phyloP scores from a whole-genome alignment of 2,329 filamentous ascomycete genomes.

The Amylocarpus encephaloides region DNA sequence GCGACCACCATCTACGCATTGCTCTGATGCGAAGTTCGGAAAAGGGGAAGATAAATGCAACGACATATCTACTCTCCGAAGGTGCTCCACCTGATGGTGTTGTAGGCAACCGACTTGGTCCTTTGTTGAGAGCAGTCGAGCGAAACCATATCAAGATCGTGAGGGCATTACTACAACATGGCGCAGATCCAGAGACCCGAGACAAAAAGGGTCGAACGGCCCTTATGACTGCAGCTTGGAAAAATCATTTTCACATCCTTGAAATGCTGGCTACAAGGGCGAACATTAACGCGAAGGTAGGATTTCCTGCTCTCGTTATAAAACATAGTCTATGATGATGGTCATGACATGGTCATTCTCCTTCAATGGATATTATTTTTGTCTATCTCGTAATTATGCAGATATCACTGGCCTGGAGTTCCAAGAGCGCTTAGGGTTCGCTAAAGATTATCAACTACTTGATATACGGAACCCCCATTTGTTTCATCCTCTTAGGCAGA shows the following conservation, averaged over 20 bases:
- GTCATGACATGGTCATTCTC: too few species aligned
- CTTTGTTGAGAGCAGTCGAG: slow-evolving; percentile 22
- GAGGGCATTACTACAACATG: slow-evolving; percentile 20
- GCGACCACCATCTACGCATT: slow-evolving; percentile 21
- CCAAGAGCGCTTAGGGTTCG: too few species aligned
- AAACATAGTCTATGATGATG: too few species aligned
- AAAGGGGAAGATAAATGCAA: slow-evolving; percentile 20
- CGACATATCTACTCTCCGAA: slow-evolving; percentile 19
- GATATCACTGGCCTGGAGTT: too few species aligned
- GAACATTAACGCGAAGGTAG: slow-evolving; percentile 19
- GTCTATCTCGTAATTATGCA: too few species aligned
- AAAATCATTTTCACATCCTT: slow-evolving; percentile 23
- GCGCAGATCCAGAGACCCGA: slow-evolving; percentile 19
- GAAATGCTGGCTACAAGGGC: slow-evolving; percentile 22
- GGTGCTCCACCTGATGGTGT: slow-evolving; percentile 21
- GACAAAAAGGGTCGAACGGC: slow-evolving; percentile 25
- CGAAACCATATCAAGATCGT: slow-evolving; percentile 22
- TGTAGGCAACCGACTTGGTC: slow-evolving; percentile 18
- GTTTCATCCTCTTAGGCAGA: too few species aligned
- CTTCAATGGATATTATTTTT: too few species aligned
- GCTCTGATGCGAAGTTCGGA: slow-evolving; percentile 24
- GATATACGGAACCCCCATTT: too few species aligned
- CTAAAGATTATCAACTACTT: too few species aligned
- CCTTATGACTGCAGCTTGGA: slow-evolving; percentile 27
- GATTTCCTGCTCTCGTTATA: too few species aligned